Percentiles rank a stretch among this genome's conserved stretches.
phyloP scores from a whole-genome alignment of 345 rosid genomes.

The Acer yangbiense region DNA sequence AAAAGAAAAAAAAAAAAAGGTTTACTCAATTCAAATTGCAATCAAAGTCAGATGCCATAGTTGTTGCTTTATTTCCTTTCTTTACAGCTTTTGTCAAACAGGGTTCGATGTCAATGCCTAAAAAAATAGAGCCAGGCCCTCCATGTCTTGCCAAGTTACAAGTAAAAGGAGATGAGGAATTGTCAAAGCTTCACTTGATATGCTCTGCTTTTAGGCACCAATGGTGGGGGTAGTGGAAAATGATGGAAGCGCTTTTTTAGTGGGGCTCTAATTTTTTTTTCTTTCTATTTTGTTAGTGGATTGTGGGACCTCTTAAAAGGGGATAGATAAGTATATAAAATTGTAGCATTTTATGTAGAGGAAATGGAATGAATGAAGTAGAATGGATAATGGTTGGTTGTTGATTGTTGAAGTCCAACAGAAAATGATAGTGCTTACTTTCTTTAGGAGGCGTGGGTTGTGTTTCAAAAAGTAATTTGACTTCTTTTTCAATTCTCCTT shows the following conservation, averaged over 20 bases:
- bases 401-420: slow-evolving; percentile 16
- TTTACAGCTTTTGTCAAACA: slow-evolving; percentile 35
- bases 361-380: slow-evolving; percentile 24
- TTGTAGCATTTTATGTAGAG: slow-evolving; percentile 18
- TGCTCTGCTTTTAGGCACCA: slow-evolving; percentile 41
- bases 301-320: slow-evolving; percentile 63
- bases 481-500: slow-evolving; percentile 22
- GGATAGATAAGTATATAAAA: slow-evolving; percentile 30
- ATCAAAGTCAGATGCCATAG: slow-evolving; percentile 71
- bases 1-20: slow-evolving; percentile 14
- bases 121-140: slow-evolving; percentile 35
- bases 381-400: slow-evolving; percentile 32
- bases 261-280: slow-evolving; percentile 42
- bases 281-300: slow-evolving; percentile 39
- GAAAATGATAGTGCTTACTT: slow-evolving; percentile 27
- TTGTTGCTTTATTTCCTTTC: slow-evolving; percentile 34
- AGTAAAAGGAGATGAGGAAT: slow-evolving; percentile 33
- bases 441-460: slow-evolving; percentile 20
- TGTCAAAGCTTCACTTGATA: slow-evolving; percentile 66
- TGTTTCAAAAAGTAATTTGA: slow-evolving; percentile 36
- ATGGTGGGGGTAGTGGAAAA: slow-evolving; percentile 62
- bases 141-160: slow-evolving; percentile 41
- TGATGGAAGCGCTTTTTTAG: slow-evolving; percentile 62
- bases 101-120: slow-evolving; percentile 51
- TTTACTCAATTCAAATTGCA: slow-evolving; percentile 44